These are phyloP conservation scores for Chaetomium sp. DNA, from an alignment of 2,329 filamentous ascomycete genomes.

Conservation along the genomic window DNA sequence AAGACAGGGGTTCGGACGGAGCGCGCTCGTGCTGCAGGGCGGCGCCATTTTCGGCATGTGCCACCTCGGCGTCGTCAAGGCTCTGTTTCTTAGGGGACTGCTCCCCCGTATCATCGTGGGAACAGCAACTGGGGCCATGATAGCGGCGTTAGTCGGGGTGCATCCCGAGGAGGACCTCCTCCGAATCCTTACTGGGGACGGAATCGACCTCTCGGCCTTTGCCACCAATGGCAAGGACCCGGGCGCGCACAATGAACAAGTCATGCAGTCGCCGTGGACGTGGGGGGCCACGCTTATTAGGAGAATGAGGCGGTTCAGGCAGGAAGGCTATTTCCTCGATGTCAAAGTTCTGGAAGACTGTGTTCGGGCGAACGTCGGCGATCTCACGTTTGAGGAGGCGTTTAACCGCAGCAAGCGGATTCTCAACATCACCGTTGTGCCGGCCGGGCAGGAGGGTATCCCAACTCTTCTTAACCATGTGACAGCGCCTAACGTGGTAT, in stretches of 20 bases:
- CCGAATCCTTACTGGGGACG: constrained; percentile 72
- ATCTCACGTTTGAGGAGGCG: constrained; percentile 91
- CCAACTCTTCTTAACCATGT: constrained; percentile 89
- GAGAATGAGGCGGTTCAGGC: constrained; percentile 68
- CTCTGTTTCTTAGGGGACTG: constrained; percentile 75
- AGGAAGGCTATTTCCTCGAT: constrained; percentile 82
- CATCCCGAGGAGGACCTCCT: constrained; percentile 85
- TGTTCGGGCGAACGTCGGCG: constrained; percentile 80
- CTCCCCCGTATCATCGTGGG: constrained; percentile 89
- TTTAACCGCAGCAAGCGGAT: constrained; percentile 82
- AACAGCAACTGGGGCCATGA: constrained; percentile 85
- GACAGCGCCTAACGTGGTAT: constrained; percentile 87
- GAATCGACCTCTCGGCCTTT: constrained; percentile 83
- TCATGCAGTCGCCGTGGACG: constrained; percentile 44
- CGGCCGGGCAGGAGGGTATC: constrained; percentile 71
- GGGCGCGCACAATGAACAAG: constrained; percentile 36
- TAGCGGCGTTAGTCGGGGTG: constrained; percentile 83
- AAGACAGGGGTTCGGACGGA: constrained; percentile 83
- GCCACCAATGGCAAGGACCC: constrained; percentile 42
- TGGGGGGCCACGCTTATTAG: constrained; percentile 64
- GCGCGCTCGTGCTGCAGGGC: constrained; percentile 82
- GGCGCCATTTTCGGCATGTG: constrained; percentile 90
- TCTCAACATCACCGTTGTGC: constrained; percentile 88
- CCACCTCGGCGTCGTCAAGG: constrained; percentile 88
- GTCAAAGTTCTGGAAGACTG: constrained; percentile 80